Evolutionary conservation across 2,329 filamentous ascomycete species (phyloP), one percentile per base, ranked within the genome.

Genomic region (Talaromyces funiculosus): DNA sequence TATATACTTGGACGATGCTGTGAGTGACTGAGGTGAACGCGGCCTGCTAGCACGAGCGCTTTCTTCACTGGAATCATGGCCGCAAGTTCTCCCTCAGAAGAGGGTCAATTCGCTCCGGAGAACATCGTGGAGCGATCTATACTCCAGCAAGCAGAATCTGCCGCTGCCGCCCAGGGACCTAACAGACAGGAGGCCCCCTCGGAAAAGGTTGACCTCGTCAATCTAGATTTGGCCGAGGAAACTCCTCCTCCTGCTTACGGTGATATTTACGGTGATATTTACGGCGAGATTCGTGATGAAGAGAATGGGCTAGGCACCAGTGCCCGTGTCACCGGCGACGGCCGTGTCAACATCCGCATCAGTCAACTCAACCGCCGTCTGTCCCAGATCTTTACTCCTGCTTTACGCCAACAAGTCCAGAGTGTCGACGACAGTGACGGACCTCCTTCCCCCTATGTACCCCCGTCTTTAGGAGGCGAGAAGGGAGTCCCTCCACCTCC

Each of bases 311-410:
- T 31, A 6, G 38, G 12, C 7, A 56, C 38, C 26, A 56, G 38
- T 33, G 53, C 53, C 26, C 12, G 24, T 45, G n/a, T 56, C 38
- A 56, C 53, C 6, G 53, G 43, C 16, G 53, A 56, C 24, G 53
- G 53, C 53, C 53, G 53, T 43, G 20, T 56, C 24, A 56, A 56
- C 53, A 56, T 56, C 26, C 53, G 53, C 53, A 56, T 56, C 26
- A 35, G n/a, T 20, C 38, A 56, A 4, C 2, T 56, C 7, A 56
- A 56, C n/a, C 53, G 53, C 29, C 53, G n/a, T 56, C n/a, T 56
- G 53, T 56, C 53, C 4, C 53, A 56, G 12, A 45, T 56, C 9
- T 45, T 56, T 43, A 56, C 38, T 45, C 53, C 38, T 35, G 53
- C 24, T 22, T 33, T 56, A 56, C 53, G n/a, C 35, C 38, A 56